Percentiles rank a stretch among this genome's conserved stretches.
phyloP scores from a whole-genome alignment of 2,329 filamentous ascomycete genomes.

The Beauveria australis region DNA sequence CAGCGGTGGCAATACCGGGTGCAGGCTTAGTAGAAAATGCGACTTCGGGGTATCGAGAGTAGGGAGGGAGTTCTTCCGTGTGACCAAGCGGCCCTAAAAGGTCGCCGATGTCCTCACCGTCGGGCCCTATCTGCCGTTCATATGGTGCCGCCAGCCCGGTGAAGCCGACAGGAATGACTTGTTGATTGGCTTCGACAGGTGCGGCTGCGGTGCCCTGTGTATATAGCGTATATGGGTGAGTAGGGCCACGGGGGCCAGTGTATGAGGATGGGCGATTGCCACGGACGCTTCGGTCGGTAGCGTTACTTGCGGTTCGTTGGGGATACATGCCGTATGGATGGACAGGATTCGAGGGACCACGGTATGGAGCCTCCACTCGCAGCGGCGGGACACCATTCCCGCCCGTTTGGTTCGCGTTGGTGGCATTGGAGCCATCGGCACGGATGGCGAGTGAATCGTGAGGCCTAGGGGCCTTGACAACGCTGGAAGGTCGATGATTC shows the following conservation, averaged over 20 bases:
- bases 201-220: constrained; percentile 60
- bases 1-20: constrained; percentile 15
- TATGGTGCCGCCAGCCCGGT: constrained; percentile 59
- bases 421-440: constrained; percentile 37
- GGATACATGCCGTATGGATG: constrained; percentile 82
- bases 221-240: constrained; percentile 83
- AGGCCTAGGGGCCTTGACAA: constrained; percentile 42
- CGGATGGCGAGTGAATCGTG: constrained; percentile 44
- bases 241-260: constrained; percentile 55
- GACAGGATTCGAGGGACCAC: constrained; percentile 63
- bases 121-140: constrained; percentile 64
- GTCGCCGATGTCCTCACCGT: constrained; percentile 79
- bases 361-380: constrained; percentile 55
- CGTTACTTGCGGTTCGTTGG: constrained; percentile 61
- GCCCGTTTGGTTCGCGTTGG: constrained; percentile 25
- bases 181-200: constrained; percentile 38
- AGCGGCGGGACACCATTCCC: constrained; percentile 27
- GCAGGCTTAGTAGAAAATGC: constrained; percentile 47
- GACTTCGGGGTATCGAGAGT: constrained; percentile 80
- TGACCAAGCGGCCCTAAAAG: constrained; percentile 84
- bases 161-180: constrained; percentile 63
- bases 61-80: constrained; percentile 84
- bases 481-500: constrained; percentile 42
- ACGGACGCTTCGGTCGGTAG: constrained; percentile 45
- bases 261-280: constrained; percentile 35